Evolutionary conservation across 2,329 filamentous ascomycete species (phyloP).

Genomic region (Beauveria varroae): DNA sequence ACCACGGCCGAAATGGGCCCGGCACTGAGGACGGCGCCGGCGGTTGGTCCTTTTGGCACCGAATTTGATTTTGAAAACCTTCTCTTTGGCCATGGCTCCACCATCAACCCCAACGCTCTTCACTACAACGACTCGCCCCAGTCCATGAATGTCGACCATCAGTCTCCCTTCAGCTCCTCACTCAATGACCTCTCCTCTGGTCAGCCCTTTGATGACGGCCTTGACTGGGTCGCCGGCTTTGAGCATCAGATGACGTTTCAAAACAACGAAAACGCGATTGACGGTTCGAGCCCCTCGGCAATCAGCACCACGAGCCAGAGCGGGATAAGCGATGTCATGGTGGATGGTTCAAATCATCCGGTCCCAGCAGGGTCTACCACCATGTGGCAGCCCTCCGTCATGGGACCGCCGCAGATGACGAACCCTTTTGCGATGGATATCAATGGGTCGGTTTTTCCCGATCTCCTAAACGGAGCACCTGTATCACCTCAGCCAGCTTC

Average conservation of each 20-base stretch:
- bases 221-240: constrained; percentile 77
- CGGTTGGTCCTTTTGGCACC: constrained; percentile 51
- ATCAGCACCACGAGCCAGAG: constrained; percentile 93
- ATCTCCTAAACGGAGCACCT: constrained; percentile 63
- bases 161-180: constrained; percentile 50
- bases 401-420: constrained; percentile 60
- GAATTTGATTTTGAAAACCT: constrained; percentile 63
- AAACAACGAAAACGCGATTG: constrained; percentile 71
- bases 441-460: constrained; percentile 65
- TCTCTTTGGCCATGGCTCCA: constrained; percentile 60
- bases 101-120: constrained; percentile 65
- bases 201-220: constrained; percentile 64
- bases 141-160: constrained; percentile 53
- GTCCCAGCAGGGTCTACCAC: constrained; percentile 45
- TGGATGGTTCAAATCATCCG: constrained; percentile 68
- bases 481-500: constrained; percentile 69
- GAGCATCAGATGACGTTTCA: constrained; percentile 68
- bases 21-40: constrained; percentile 72
- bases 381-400: constrained; percentile 64
- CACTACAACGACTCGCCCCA: constrained; percentile 78
- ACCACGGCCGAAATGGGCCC: constrained; percentile 56
- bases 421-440: constrained; percentile 71
- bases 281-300: constrained; percentile 89
- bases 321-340: constrained; percentile 83
- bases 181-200: constrained; percentile 51